Percentiles rank a stretch among this genome's conserved stretches.
Evolutionary conservation across 176 grass and related monocot species (phyloP).

Genomic region (Oryza coarctata): DNA sequence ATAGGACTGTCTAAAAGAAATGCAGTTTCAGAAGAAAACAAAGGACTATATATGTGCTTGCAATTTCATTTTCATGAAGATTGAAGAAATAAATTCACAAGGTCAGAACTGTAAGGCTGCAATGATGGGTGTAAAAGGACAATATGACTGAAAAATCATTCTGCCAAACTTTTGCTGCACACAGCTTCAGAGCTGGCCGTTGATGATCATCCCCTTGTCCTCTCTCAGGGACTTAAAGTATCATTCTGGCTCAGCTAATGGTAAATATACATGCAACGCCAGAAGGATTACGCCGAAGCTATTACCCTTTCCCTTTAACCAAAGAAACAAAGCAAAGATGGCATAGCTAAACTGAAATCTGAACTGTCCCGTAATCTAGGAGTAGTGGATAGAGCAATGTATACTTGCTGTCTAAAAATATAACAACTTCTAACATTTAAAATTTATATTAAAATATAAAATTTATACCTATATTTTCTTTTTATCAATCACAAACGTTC

Average conservation of each 20-base stretch:
- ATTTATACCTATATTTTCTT: too few species aligned
- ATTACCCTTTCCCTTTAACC: not conserved
- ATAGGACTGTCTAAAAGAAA: too few species aligned
- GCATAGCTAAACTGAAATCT: not conserved
- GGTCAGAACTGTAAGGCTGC: not conserved
- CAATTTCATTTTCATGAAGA: not conserved
- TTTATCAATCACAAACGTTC: too few species aligned
- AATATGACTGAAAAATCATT: constrained; percentile 14
- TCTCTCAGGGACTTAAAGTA: not conserved
- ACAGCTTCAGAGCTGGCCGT: not conserved
- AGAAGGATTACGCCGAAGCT: not conserved
- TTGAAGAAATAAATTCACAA: not conserved
- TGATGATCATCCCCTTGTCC: not conserved
- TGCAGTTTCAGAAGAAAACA: too few species aligned
- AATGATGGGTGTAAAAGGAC: not conserved
- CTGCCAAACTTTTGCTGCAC: constrained; percentile 34
- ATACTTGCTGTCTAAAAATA: too few species aligned
- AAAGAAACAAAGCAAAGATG: not conserved
- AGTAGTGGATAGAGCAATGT: not conserved
- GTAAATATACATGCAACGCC: not conserved
- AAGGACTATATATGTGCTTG: too few species aligned
- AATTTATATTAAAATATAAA: too few species aligned
- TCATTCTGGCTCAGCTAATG: constrained; percentile 6
- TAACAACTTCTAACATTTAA: too few species aligned
- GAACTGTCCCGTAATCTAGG: not conserved